Conservation (phyloP, 495 filamentous ascomycete species). For the Aspergillus bridgeri region DNA sequence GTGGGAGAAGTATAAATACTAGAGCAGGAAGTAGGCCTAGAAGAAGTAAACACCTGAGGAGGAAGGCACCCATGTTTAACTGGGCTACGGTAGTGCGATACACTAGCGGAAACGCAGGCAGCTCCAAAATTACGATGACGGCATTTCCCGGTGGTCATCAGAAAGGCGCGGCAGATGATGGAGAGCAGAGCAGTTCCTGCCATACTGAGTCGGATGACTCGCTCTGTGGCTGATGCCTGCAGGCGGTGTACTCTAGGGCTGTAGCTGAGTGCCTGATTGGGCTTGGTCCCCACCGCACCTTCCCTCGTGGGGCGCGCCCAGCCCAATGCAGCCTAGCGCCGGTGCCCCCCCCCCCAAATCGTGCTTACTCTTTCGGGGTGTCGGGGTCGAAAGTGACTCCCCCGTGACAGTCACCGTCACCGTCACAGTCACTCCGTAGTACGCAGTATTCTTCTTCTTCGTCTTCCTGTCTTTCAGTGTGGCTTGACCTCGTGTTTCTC, state of each 20-base stretch:
- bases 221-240: constrained; percentile 6
- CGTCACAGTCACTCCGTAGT: no score
- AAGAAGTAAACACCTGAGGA: constrained; percentile 2
- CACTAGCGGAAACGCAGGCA: not conserved
- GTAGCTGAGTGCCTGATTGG: constrained; percentile 3
- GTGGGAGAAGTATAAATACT: not conserved
- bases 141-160: constrained; percentile 13
- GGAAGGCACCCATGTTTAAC: constrained; percentile 13
- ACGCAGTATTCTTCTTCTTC: not conserved
- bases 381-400: no score
- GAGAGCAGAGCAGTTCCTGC: not conserved
- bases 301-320: no score
- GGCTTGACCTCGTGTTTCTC: constrained; percentile 7
- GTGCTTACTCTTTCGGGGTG: not conserved
- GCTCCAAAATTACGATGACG: constrained; percentile 7
- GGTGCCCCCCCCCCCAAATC: not conserved
- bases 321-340: not conserved
- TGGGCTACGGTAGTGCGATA: not conserved
- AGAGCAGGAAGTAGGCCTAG: not conserved
- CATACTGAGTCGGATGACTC: not conserved
- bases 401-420: no score
- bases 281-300: not conserved
- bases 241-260: constrained; percentile 3
- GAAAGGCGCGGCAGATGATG: constrained; percentile 10
- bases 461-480: not conserved